Percentiles rank a stretch among this genome's conserved stretches.
These are phyloP conservation scores for Nakazawaea holstii DNA, from an alignment of 805 yeast species.

Conservation along the genomic window DNA sequence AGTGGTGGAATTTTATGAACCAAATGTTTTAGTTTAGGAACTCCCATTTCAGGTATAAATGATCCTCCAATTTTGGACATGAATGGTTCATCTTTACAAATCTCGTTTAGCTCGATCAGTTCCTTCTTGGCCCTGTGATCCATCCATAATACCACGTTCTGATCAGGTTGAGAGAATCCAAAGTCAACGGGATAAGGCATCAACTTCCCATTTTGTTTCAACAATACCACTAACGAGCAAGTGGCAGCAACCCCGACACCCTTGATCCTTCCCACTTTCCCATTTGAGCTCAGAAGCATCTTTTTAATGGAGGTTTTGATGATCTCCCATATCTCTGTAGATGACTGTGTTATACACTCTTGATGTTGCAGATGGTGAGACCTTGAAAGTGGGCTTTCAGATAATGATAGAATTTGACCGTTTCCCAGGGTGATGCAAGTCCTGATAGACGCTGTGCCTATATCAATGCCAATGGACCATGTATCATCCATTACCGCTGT, in stretches of 20 bases:
- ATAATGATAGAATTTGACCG: constrained; percentile 15
- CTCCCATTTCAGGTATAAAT: constrained; percentile 52
- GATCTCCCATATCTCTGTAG: constrained; percentile 31
- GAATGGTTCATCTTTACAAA: constrained; percentile 17
- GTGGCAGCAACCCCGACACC: constrained; percentile 47
- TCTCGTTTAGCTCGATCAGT: constrained; percentile 23
- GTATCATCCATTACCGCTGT: constrained; percentile 12
- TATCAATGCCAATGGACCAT: constrained; percentile 79
- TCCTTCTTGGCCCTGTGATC: constrained; percentile 39
- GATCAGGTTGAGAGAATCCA: constrained; percentile 16
- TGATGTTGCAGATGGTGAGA: constrained; percentile 16
- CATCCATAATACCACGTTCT: constrained; percentile 57
- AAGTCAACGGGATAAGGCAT: constrained; percentile 29
- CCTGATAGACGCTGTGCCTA: constrained; percentile 51
- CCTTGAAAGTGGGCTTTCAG: constrained; percentile 13
- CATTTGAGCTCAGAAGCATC: not conserved
- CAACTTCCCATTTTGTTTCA: constrained; percentile 15
- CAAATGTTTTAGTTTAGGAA: constrained; percentile 44
- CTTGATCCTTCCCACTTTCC: constrained; percentile 8
- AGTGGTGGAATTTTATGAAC: constrained; percentile 19
- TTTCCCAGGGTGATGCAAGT: constrained; percentile 24
- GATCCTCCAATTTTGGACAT: constrained; percentile 33
- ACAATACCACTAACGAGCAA: constrained; percentile 50
- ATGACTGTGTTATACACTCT: constrained; percentile 32
- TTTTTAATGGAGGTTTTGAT: constrained; percentile 13